Base-by-base conservation (phyloP, 1,284 basidiomycete species). In the Cryptococcus wingfieldii region DNA sequence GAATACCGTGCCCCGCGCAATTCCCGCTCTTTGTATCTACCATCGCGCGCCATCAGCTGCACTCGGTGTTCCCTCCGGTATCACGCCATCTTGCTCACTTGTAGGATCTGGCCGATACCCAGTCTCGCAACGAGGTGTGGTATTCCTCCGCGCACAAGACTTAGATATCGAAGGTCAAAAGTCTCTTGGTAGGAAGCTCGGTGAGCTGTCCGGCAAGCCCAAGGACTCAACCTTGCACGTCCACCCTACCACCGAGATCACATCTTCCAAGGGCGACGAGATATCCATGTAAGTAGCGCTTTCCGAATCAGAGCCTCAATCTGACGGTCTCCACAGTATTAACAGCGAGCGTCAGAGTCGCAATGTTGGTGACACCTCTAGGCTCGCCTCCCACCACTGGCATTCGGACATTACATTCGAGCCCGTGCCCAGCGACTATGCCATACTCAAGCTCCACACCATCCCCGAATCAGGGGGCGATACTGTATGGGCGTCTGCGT, bases 91-190 rank as follows among this genome's bases (percentile, higher is more conserved):
- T 34, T 7, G 31, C 31, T 34, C 31, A 8, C 31, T 34, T 10
- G 31, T 34, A 34, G 31, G 31, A 34, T 34, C 31, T 34, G 31
- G 1, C 31, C 31, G 31, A 34, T 6, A 34, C 31, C 31, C 66
- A 63, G 77, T 87, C 54, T 83, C 85, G 2, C 80, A 85, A 52
- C 83, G 86, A 31, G 85, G 85, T 13, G 86, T 88, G 48, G 84
- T 84, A 42, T 87, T 88, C 76, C 86, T 89, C 80, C 79, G 82
- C 19, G 77, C 79, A 16, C 86, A 84, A 61, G 78, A 82, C 48
- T 56, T 83, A 50, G 75, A 72, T 4, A 61, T 79, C 12, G 76
- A 78, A 2, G 74, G 82, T 49, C 80, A 82, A 70, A 78, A 78
- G 63, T 57, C 68, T 48, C 78, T 85, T 45, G 80, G 75, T 9